Evolutionary conservation across 257 asterid genomes (phyloP).

Genomic region (Rhazya stricta): DNA sequence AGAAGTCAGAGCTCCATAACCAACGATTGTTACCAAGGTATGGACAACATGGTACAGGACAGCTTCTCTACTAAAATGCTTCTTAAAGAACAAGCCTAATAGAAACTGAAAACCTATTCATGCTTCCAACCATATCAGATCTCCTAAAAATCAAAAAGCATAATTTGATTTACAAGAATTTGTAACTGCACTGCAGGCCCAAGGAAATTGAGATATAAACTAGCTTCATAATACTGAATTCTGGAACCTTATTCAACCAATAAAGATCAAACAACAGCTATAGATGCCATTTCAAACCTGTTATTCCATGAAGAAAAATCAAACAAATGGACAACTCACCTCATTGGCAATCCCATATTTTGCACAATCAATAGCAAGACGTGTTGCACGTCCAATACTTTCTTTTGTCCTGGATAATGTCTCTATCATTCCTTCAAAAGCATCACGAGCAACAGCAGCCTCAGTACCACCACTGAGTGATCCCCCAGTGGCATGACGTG

Average conservation of each 20-base stretch:
- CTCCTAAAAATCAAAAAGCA: too few species aligned
- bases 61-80: not conserved
- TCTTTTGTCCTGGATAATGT: conserved; percentile 97
- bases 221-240: not conserved
- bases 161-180: too few species aligned
- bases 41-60: not conserved
- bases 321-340: conserved; percentile 32
- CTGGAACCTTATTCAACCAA: not conserved
- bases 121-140: not conserved
- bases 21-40: not conserved
- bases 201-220: not conserved
- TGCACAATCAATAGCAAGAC: conserved; percentile 98
- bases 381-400: conserved; percentile 98
- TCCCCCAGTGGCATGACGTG: conserved; percentile 57
- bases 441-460: conserved; percentile 99
- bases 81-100: not conserved
- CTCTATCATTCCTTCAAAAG: conserved; percentile 99
- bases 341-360: conserved; percentile 91
- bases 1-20: too few species aligned
- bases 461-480: conserved; percentile 89
- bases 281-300: not conserved
- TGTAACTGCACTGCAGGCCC: not conserved
- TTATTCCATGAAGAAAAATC: not conserved
- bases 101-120: not conserved
- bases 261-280: not conserved